Base-by-base conservation (phyloP, 1,139 yeast species). In the Blastobotrys indianensis region DNA sequence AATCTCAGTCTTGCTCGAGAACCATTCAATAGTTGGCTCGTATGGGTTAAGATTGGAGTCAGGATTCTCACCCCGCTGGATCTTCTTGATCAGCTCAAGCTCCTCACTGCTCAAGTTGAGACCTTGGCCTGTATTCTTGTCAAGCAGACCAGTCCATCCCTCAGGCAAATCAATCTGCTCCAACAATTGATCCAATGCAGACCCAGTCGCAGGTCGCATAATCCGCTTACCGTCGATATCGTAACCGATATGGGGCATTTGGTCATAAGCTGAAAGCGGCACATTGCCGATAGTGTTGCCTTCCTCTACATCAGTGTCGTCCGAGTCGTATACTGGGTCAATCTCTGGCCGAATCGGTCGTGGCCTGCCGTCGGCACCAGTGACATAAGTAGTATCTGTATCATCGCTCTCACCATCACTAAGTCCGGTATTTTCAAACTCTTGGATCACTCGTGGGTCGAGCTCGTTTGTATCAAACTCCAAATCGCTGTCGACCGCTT, bases 121-220 rank as follows among this genome's bases (percentile, higher is more conserved):
- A 42, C 87, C 75, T n/a, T 81, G 69, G 53, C 98, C 99, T 8
- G 97, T 87, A 57, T 82, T 77, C 62, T 87, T 86, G 66, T 92
- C 97, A 49, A 92, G 70, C 54, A 94, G 73, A 39, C 99, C 99
- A 9, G 98, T 94, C 97, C 97, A 92, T 32, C 98, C 98, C 67
- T 85, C 94, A 10, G 97, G 98, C 54, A 92, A 73, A 52, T 92
- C 98, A 53, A 94, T 92, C 29, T 82, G 74, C 59, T 92, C 98
- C 54, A 94, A 72, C 53, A 92, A 74, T 57, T 82, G 84, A 61
- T 92, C 97, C 56, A 94, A 74, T 1, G 98, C 98, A 47, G 94
- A 81, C 7, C 96, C 96, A 61, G 86, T 85, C 12, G 97, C 98
- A 10, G 99, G 99, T 66, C 99, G 79, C 97, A 94, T 90, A 59